Base-by-base conservation (phyloP, 1,139 yeast genomes). In the Zygosaccharomyces pseudobailii region DNA sequence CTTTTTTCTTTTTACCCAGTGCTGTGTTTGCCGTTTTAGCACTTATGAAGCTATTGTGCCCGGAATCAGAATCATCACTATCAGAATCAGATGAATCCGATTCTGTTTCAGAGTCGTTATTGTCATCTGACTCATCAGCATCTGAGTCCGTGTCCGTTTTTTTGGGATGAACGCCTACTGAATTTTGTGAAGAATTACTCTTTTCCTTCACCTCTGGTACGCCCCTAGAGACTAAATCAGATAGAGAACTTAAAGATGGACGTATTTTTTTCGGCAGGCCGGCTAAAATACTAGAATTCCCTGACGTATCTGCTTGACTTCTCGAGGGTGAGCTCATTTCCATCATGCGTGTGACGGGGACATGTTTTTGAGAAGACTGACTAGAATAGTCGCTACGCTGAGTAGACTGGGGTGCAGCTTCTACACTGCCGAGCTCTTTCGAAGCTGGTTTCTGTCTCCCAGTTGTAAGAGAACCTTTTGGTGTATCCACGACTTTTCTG, bases 171-270 rank as follows among this genome's bases (percentile, higher is more conserved):
- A 39, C 55, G 52, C 27, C 54, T 54, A 8, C 67, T 56, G 37
- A 48, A 33, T 45, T 38, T 31, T 43, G 77, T 79, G 49, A 68
- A 69, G 20, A 78, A 80, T 43, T 53, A 4, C 68, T 60, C 36
- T 57, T 55, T 37, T 80, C 86, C 47, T 70, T 73, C 1, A 82
- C 86, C 23, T 78, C 85, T 2, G 87, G 87, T 17, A 81, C 75
- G 2, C 86, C 87, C 50, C 80, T 69, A 21, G 72, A 68, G 1
- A 75, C 82, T 45, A 81, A 68, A 50, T 80, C 84, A n/a, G 75
- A 74, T 36, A 82, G 65, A 0, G 84, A 78, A 20, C 78, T 75
- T 45, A 82, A 68, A 1, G 75, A 70, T 4, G 70, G 64, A 36
- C 70, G 65, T 7, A 64, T 55, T 36, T 56, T 66, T 27, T 59